These are phyloP conservation scores for Aspergillus pseudoterreus DNA, from an alignment of 2,329 filamentous ascomycete genomes.

Conservation along the genomic window DNA sequence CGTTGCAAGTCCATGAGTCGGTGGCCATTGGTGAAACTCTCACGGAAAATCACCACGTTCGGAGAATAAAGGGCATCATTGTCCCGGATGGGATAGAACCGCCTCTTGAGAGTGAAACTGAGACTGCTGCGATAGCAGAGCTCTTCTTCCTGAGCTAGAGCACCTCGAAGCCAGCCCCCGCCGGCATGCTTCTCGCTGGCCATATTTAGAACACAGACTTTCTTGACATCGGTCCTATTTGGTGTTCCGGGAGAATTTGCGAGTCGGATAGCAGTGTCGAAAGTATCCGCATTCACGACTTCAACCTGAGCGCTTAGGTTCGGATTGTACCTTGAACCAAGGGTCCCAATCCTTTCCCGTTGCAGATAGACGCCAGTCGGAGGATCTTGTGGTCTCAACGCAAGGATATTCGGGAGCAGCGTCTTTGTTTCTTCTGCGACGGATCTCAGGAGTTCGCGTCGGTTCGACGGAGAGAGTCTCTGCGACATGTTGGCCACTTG, in stretches of 20 bases:
- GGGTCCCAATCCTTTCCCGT: conserved; percentile 34
- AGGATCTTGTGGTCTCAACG: conserved; percentile 40
- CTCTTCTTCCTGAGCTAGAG: conserved; percentile 65
- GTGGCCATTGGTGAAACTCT: conserved; percentile 46
- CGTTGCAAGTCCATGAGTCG: conserved; percentile 40
- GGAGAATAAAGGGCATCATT: conserved; percentile 58
- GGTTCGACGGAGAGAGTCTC: neutral
- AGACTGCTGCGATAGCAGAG: conserved; percentile 60
- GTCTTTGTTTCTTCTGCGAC: conserved; percentile 48
- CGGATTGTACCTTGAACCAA: conserved; percentile 46
- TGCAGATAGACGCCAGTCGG: conserved; percentile 38
- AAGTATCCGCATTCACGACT: conserved; percentile 56
- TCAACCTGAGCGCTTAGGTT: conserved; percentile 37
- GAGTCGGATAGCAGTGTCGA: conserved; percentile 52
- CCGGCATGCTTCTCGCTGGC: conserved; percentile 56
- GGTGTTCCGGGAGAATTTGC: conserved; percentile 17
- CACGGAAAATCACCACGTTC: conserved; percentile 56
- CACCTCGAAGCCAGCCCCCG: conserved; percentile 62
- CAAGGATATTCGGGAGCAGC: conserved; percentile 47
- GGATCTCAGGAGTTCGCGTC: conserved; percentile 32
- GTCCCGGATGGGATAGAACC: conserved; percentile 53
- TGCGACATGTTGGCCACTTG: neutral
- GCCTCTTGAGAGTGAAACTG: conserved; percentile 32
- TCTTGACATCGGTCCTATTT: conserved; percentile 26
- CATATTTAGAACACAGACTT: conserved; percentile 63